A percentile compares a stretch with the other conserved stretches of the same genome.
Evolutionary conservation across 2,329 filamentous ascomycete species (phyloP).

Genomic region (Colletotrichum sp.): DNA sequence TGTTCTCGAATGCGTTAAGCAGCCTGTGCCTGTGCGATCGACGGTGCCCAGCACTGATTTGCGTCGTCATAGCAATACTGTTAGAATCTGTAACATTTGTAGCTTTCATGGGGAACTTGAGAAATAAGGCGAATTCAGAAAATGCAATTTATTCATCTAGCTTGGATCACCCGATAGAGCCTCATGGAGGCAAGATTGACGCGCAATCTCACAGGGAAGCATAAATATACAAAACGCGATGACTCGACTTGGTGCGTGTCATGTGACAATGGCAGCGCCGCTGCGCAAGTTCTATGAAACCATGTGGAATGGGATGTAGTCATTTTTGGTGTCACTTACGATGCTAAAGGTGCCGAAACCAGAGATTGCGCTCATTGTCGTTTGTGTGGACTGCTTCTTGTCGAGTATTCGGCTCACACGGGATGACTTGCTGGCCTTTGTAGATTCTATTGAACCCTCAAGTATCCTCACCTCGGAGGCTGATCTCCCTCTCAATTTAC

Average conservation of each 20-base stretch:
- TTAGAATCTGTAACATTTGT: too few relatives aligned
- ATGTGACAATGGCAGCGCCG: neutral
- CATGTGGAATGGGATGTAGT: neutral
- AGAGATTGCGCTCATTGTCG: neutral
- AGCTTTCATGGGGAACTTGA: too few relatives aligned
- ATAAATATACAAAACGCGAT: neutral
- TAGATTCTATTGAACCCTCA: neutral
- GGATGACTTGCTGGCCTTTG: neutral
- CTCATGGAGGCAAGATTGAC: too few relatives aligned
- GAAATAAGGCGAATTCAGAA: too few relatives aligned
- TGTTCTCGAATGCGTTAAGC: too few relatives aligned
- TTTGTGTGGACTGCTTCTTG: neutral
- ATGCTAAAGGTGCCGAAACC: neutral
- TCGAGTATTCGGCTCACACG: neutral
- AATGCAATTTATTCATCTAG: fast-evolving
- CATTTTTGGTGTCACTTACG: neutral
- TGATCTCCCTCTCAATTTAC: neutral
- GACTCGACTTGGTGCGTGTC: neutral
- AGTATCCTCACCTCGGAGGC: neutral
- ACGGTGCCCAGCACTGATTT: too few relatives aligned
- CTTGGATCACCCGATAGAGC: fast-evolving
- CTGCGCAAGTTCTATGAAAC: neutral
- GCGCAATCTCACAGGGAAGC: fast-evolving
- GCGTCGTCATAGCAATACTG: fast-evolving
- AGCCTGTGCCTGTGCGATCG: too few relatives aligned